Conservation (phyloP, 1,139 yeast species). For the Trichomonascaceae sp. region DNA sequence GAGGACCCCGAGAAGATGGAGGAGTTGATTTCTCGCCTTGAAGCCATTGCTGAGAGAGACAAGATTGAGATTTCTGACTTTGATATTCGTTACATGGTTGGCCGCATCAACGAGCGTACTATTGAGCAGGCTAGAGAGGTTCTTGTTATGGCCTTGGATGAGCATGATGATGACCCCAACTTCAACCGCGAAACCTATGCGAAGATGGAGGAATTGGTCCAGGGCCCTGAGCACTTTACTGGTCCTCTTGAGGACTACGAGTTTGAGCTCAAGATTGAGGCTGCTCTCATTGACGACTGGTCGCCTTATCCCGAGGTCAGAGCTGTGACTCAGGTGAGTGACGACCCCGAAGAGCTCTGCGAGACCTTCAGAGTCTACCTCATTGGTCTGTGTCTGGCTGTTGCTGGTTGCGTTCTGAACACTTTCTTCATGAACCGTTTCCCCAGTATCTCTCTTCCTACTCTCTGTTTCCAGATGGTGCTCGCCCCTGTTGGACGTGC, state of each 20-base stretch:
- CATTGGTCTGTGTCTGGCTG: conserved; percentile 43
- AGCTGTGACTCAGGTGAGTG: conserved; percentile 30
- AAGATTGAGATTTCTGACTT: background rate
- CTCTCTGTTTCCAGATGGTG: conserved; percentile 43
- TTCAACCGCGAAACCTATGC: conserved; percentile 17
- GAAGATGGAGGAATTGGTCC: conserved; percentile 18
- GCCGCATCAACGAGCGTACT: conserved; percentile 2
- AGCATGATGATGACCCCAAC: conserved; percentile 38
- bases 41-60: background rate
- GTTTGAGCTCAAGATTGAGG: conserved; percentile 22
- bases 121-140: conserved; percentile 24
- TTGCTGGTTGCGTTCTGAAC: conserved; percentile 42
- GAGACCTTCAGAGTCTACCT: conserved; percentile 48
- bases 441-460: conserved; percentile 35
- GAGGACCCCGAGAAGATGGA: background rate
- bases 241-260: conserved; percentile 15
- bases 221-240: conserved; percentile 9
- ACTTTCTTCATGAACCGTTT: conserved; percentile 45
- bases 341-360: conserved; percentile 28
- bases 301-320: conserved; percentile 36
- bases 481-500: conserved; percentile 43
- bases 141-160: conserved; percentile 28
- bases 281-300: conserved; percentile 26
- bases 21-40: background rate
- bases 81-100: conserved; percentile 8